Base-by-base conservation (phyloP, 371 early-diverging fungal genomes). In the Lichtheimia corymbifera region DNA sequence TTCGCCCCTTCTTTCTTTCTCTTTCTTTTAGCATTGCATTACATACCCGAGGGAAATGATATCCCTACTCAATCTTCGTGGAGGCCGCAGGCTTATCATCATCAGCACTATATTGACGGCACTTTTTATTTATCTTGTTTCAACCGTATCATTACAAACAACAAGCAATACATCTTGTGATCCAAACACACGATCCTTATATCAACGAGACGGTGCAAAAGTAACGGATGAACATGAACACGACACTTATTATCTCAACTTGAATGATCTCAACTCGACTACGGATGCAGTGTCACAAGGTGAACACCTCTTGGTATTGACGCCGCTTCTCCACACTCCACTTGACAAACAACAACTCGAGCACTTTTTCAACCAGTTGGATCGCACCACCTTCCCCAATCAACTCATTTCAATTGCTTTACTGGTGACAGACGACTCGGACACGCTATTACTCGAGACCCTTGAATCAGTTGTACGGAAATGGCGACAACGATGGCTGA, bases 341-440 rank as follows among this genome's bases (percentile, higher is more conserved):
- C 35, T 35, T 35, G 71, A 65, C 54, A 60, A 69, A 43, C 53
- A 66, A 15, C 35, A 53, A 17, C 66, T 79, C 35, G 75, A 71
- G 0, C 74, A 70, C 18, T 78, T 74, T 64, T 81, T 81, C 69
- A 66, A 71, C 1, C 61, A 71, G 49, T 41, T 81, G n/a, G 76
- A 74, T 61, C 63, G 57, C 42, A 59, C 77, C 11, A 67, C 71
- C 7, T 81, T 79, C 49, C 78, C 78, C 3, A 72, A 75, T 44
- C 57, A 67, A 56, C 71, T 73, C 42, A 72, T 74, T 27, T 79
- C 77, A 0, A 55, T 81, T 3, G 81, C 71, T 9, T 67, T 81
- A 47, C 63, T 81, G 12, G 73, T 77, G 2, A 77, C 77, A 0
- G 63, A 63, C 24, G 14, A 55, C 12, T 17, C 41, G 5, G 41